phyloP scores from a whole-genome alignment of 2,329 filamentous ascomycete genomes.

The Fusarium pseudograminearum region DNA sequence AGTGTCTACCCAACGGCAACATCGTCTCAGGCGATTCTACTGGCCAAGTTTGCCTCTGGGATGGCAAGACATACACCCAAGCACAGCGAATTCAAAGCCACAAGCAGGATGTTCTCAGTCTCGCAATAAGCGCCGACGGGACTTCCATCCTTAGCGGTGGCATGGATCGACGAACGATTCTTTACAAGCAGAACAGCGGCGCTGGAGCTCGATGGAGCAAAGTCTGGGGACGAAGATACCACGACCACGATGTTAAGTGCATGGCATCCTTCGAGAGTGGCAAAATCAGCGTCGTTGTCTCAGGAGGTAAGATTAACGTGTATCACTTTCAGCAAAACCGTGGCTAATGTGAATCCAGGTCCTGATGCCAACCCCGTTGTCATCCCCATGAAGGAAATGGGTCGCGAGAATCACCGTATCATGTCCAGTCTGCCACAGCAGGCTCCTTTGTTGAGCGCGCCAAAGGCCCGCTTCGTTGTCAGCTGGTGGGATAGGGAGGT shows the following conservation, averaged over 20 bases:
- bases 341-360: constrained; percentile 61
- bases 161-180: constrained; percentile 87
- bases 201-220: constrained; percentile 81
- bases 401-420: constrained; percentile 85
- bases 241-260: constrained; percentile 94
- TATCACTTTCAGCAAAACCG: background rate
- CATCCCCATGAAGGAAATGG: constrained; percentile 77
- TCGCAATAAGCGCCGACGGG: constrained; percentile 85
- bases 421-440: constrained; percentile 87
- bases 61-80: constrained; percentile 90
- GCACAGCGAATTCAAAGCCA: constrained; percentile 88
- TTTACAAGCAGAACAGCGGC: constrained; percentile 77
- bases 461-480: constrained; percentile 79
- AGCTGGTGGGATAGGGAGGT: constrained; percentile 95
- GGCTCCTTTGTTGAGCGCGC: constrained; percentile 78
- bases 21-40: constrained; percentile 96
- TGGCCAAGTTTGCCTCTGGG: constrained; percentile 93
- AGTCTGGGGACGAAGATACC: constrained; percentile 86
- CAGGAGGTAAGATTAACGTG: constrained; percentile 77
- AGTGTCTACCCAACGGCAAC: constrained; percentile 85
- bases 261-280: constrained; percentile 90
- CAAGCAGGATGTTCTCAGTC: constrained; percentile 87
- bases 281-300: constrained; percentile 86
- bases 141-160: constrained; percentile 87
- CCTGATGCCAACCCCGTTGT: constrained; percentile 88